Evolutionary conservation across 768 basidiomycete species (phyloP), one percentile per base, ranked within the genome.

Genomic region (Lenzites betulinus): DNA sequence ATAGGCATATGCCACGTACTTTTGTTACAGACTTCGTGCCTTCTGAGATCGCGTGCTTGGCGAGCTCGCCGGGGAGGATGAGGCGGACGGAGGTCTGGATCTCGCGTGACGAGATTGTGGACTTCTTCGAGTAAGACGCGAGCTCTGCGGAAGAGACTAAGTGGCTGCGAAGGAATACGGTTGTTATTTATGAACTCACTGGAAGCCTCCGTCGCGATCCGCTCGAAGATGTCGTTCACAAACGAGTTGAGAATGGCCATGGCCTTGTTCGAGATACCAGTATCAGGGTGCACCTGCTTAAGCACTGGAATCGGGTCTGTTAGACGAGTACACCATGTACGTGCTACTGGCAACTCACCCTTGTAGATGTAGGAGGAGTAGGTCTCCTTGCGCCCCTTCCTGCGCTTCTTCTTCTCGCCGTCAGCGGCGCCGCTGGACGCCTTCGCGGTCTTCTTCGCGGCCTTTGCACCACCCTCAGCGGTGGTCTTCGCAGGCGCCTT

Each of bases 211-310:
- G 89, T 86, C 12, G 92, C 92, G 68, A 95, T 93, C n/a, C 92
- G 90, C 72, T 93, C 92, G 65, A 93, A 94, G 66, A 93, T 96
- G 68, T 97, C 94, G 70, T 95, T 95, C 70, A 97, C 94, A 72
- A 97, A 97, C 59, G 89, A 92, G 83, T 96, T 96, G 58, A 97
- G 77, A 72, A 97, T 95, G 62, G 93, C 90, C 93, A 96, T 95
- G 22, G 93, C 94, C 83, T 96, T 96, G 87, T 97, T 98, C 56
- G 95, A 95, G 79, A 98, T 98, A 88, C 95, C 96, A 51, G 93
- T 98, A 72, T 98, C 96, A 52, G 95, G 94, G 81, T 98, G 96
- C 60, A 98, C 95, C 80, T 98, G 94, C 78, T 93, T 94, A 63
- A 96, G 85, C 69, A 95, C 94, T 93, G 68, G 59, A 51, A 44